A percentile compares a stretch with the other conserved stretches of the same genome.
These are phyloP conservation scores for Butyriboletus loyo DNA, from an alignment of 768 basidiomycete genomes.

Conservation along the genomic window DNA sequence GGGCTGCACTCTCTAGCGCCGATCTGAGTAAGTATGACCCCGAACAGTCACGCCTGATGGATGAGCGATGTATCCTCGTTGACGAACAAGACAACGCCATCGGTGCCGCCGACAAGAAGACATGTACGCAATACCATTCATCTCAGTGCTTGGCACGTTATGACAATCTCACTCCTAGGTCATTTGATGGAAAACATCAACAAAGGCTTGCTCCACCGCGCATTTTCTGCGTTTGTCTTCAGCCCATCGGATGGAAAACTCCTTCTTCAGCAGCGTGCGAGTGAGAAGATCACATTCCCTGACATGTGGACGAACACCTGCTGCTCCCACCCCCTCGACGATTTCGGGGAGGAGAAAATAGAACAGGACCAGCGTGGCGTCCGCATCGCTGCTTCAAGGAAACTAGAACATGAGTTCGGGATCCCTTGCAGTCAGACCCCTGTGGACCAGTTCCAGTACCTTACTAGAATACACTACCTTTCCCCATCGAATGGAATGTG, in stretches of 20 bases:
- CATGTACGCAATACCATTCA: conserved; percentile 55
- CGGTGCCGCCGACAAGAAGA: conserved; percentile 93
- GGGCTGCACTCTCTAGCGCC: conserved; percentile 63
- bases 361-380: conserved; percentile 81
- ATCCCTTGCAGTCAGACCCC: conserved; percentile 79
- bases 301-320: conserved; percentile 99
- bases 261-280: conserved; percentile 89
- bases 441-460: conserved; percentile 84
- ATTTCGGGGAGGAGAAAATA: conserved; percentile 80
- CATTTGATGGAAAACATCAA: conserved; percentile 98
- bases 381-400: conserved; percentile 85
- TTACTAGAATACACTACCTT: conserved; percentile 96
- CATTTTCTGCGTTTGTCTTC: conserved; percentile 97
- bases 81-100: conserved; percentile 83
- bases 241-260: conserved; percentile 91
- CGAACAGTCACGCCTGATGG: conserved; percentile 93
- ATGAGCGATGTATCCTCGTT: conserved; percentile 90
- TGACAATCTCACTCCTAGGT: conserved; percentile 38
- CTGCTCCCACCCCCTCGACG: conserved; percentile 94
- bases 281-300: conserved; percentile 99
- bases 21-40: conserved; percentile 85
- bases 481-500: conserved; percentile 90
- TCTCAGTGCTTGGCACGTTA: background rate
- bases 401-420: conserved; percentile 95
- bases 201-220: conserved; percentile 91